These are phyloP conservation scores for Irpex rosettiformis DNA, from an alignment of 1,284 basidiomycete genomes.

Conservation along the genomic window DNA sequence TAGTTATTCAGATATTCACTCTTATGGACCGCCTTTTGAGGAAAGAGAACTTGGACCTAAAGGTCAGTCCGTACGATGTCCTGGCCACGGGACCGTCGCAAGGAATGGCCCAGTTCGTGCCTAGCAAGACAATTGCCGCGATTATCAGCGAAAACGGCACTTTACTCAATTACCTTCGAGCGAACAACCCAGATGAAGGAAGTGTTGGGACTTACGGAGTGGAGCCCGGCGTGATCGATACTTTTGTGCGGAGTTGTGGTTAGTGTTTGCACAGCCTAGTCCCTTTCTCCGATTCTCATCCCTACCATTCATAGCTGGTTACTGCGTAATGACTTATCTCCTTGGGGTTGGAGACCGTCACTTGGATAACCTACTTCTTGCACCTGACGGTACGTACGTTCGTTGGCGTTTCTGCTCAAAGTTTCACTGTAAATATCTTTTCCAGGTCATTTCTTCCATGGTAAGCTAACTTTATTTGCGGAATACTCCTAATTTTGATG, in stretches of 20 bases:
- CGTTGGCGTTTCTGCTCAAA: not conserved
- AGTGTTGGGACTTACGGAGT: constrained; percentile 93
- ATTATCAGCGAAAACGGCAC: constrained; percentile 94
- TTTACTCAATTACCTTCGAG: constrained; percentile 84
- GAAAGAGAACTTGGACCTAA: constrained; percentile 95
- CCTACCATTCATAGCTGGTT: constrained; percentile 67
- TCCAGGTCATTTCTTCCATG: constrained; percentile 82
- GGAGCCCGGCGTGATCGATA: constrained; percentile 90
- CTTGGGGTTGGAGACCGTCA: constrained; percentile 98
- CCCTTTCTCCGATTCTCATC: not conserved
- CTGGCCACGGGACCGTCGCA: constrained; percentile 90
- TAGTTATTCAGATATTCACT: constrained; percentile 96
- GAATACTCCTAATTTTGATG: not conserved
- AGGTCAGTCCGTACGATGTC: constrained; percentile 91
- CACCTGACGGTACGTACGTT: constrained; percentile 76
- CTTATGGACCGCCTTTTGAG: constrained; percentile 93
- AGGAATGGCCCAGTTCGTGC: constrained; percentile 96
- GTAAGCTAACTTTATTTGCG: constrained; percentile 33
- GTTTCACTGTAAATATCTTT: not conserved
- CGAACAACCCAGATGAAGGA: constrained; percentile 86
- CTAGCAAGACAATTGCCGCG: constrained; percentile 91
- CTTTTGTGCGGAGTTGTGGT: constrained; percentile 97
- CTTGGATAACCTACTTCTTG: constrained; percentile 91
- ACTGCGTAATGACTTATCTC: constrained; percentile 96
- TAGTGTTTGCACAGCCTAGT: constrained; percentile 30